A percentile compares a stretch with the other conserved stretches of the same genome.
Conservation (phyloP, 768 basidiomycete species). For the Trametes sanguinea region DNA sequence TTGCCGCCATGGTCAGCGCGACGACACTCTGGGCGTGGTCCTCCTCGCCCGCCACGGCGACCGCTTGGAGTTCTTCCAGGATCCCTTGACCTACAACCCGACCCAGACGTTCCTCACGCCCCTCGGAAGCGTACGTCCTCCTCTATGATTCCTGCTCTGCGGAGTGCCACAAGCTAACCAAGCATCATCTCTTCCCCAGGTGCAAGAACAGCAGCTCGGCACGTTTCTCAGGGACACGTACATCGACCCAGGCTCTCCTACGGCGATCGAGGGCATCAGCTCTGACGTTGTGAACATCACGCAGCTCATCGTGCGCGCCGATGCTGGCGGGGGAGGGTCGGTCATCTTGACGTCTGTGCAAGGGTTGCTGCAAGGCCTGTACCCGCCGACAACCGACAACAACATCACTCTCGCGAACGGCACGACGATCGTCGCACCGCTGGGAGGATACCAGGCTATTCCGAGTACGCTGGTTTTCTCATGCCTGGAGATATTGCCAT, state of each 20-base stretch:
- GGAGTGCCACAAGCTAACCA: too few relatives aligned
- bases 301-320: conserved; percentile 55
- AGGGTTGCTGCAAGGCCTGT: conserved; percentile 68
- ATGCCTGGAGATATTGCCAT: too few relatives aligned
- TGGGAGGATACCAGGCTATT: conserved; percentile 64
- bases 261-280: conserved; percentile 45
- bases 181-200: neutral
- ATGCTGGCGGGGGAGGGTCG: conserved; percentile 64
- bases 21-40: conserved; percentile 24
- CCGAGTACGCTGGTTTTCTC: conserved; percentile 10
- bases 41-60: conserved; percentile 30
- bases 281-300: conserved; percentile 36
- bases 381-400: conserved; percentile 45
- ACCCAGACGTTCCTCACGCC: conserved; percentile 27
- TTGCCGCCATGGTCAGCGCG: conserved; percentile 9
- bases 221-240: conserved; percentile 50
- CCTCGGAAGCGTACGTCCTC: conserved; percentile 23
- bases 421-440: conserved; percentile 53
- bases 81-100: conserved; percentile 29
- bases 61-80: conserved; percentile 30
- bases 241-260: conserved; percentile 50
- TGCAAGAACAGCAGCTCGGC: conserved; percentile 47
- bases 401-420: conserved; percentile 65
- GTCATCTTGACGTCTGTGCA: conserved; percentile 63
- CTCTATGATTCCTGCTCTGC: neutral